phyloP scores from a whole-genome alignment of 2,329 filamentous ascomycete species.

The Calonectria montana region DNA sequence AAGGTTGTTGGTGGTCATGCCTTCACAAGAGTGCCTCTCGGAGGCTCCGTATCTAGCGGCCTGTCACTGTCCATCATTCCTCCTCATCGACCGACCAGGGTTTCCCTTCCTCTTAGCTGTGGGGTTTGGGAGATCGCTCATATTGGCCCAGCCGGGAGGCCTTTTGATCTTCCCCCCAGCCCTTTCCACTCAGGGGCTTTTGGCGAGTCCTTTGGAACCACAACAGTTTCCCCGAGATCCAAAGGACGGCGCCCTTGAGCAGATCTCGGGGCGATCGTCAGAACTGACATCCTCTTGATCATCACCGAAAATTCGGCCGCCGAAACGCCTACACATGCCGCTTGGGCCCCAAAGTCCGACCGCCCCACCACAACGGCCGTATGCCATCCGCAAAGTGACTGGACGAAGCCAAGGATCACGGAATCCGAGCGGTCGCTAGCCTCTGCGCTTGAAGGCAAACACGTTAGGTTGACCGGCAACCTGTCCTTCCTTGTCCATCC shows the following conservation, averaged over 20 bases:
- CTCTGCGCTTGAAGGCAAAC: background rate
- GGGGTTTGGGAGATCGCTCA: background rate
- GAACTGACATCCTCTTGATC: background rate
- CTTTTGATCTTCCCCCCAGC: background rate
- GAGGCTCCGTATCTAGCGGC: background rate
- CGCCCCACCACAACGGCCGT: background rate
- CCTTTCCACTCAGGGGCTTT: background rate
- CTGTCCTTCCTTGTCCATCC: background rate
- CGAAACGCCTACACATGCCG: background rate
- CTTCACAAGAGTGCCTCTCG: background rate
- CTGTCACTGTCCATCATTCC: background rate
- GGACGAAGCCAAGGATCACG: background rate
- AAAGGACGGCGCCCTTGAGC: background rate
- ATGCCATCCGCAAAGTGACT: constrained; percentile 3
- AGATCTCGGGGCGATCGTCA: constrained; percentile 5
- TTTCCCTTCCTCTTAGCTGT: background rate
- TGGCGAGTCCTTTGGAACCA: background rate
- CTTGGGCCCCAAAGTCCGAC: background rate
- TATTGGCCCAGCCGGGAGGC: background rate
- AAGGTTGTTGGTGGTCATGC: background rate
- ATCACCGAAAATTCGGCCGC: background rate
- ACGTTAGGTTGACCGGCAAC: background rate
- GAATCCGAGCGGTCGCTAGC: background rate
- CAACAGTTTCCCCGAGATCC: background rate
- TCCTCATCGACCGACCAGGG: background rate